Conservation (phyloP, 352 stramenopile genomes). For the Pythium aquatile region DNA sequence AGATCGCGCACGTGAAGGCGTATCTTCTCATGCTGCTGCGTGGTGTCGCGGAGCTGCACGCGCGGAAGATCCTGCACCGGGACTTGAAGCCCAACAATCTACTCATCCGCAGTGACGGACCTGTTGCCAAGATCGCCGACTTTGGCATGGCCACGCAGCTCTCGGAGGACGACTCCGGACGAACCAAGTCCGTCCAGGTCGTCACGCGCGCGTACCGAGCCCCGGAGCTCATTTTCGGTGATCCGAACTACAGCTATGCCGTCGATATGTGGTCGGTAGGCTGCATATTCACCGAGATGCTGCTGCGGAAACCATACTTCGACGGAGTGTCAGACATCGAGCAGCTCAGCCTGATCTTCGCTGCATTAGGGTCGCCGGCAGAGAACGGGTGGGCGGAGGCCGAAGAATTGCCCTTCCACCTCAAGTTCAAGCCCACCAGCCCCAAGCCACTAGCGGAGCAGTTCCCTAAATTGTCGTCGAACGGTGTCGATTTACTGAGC, state of each 20-base stretch:
- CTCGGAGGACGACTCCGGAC: conserved; percentile 8
- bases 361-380: conserved; percentile 50
- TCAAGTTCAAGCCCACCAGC: conserved; percentile 72
- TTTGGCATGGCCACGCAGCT: conserved; percentile 73
- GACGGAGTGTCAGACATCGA: conserved; percentile 79
- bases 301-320: conserved; percentile 57
- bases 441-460: conserved; percentile 53
- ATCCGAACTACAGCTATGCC: conserved; percentile 51
- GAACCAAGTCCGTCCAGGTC: conserved; percentile 65
- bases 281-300: conserved; percentile 79
- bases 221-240: conserved; percentile 78
- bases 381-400: conserved; percentile 64
- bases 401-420: conserved; percentile 60
- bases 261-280: conserved; percentile 81
- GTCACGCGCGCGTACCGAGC: conserved; percentile 71
- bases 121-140: conserved; percentile 71
- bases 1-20: conserved; percentile 56
- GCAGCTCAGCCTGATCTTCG: conserved; percentile 75
- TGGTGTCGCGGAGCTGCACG: conserved; percentile 61
- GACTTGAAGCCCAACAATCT: conserved; percentile 86
- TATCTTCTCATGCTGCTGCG: conserved; percentile 69
- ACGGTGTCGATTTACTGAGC: conserved; percentile 51
- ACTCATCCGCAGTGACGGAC: conserved; percentile 44
- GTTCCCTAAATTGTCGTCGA: conserved; percentile 52
- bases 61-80: conserved; percentile 59